Evolutionary conservation across 805 yeast genomes (phyloP), one percentile per base, ranked within the genome.

Genomic region (Sugiyamaella qingdaonensis): DNA sequence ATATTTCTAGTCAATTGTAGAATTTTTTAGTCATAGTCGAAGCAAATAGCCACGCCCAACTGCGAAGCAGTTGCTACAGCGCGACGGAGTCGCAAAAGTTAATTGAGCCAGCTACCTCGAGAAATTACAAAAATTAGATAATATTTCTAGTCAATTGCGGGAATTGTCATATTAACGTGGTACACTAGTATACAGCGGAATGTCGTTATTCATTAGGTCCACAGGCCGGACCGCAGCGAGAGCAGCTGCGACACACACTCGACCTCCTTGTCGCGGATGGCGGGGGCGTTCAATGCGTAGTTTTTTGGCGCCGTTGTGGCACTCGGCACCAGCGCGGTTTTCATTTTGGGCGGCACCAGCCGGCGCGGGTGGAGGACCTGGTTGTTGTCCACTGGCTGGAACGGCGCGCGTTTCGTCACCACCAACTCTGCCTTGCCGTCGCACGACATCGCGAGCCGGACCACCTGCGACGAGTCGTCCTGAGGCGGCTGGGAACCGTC

Each of bases 391-490:
- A 13, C 36, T 18, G 33, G 24, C 34, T 45, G 35, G 27, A 45
- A 32, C 4, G 48, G 39, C 37, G 33, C 24, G 18, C 29, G 19
- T 33, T 35, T 49, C 36, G 48, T 56, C 39, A 67, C 57, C 13
- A 68, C 68, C 21, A 71, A 63, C 59, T 68, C 65, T 9, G 75
- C 75, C 54, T 67, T 67, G 31, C 75, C 75, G 54, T 70, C 74
- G 29, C 64, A 64, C 2, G 71, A 66, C 73, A 71, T 70, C 36
- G 69, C 53, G 49, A 68, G 61, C 29, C 62, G 60, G 18, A 61
- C 55, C 19, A 34, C 32, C 41, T 50, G 37, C 27, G 49, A 41
- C 24, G 57, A 32, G 50, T 39, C 52, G 19, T 52, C 53, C 24
- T 8, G 24, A 8, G 43, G 43, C 42, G 49, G 53, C 48, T 36